Conservation (phyloP, 2,329 filamentous ascomycete species). For the Aspergillus transmontanensis region DNA sequence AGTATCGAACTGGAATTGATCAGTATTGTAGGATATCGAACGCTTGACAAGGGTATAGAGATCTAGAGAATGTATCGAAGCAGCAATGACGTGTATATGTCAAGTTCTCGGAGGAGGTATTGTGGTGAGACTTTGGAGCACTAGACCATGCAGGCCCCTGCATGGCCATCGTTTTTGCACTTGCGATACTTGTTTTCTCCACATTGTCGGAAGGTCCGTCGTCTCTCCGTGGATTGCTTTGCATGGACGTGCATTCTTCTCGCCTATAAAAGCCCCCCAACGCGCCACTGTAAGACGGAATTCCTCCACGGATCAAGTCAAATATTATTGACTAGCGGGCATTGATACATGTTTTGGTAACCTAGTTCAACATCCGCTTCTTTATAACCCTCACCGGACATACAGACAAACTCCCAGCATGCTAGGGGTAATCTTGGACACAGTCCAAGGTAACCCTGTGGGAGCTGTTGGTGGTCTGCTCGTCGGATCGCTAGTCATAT, state of each 20-base stretch:
- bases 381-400: too few species aligned
- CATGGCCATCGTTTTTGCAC: not conserved
- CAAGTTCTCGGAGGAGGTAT: not conserved
- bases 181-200: not conserved
- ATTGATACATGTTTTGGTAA: not conserved
- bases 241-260: not conserved
- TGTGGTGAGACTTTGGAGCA: not conserved
- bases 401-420: not conserved
- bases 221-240: not conserved
- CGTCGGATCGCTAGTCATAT: not conserved
- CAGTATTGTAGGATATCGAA: not conserved
- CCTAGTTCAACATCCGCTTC: not conserved
- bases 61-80: rapidly evolving
- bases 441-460: not conserved
- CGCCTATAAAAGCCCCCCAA: not conserved
- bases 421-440: not conserved
- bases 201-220: not conserved
- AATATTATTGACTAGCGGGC: too few species aligned
- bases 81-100: not conserved
- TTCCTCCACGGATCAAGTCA: not conserved
- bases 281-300: rapidly evolving
- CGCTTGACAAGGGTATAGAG: not conserved
- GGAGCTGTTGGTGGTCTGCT: not conserved
- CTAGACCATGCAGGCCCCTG: not conserved
- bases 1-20: not conserved